Evolutionary conservation across 306 rosid species (phyloP).

Genomic region (Acacia confusa): DNA sequence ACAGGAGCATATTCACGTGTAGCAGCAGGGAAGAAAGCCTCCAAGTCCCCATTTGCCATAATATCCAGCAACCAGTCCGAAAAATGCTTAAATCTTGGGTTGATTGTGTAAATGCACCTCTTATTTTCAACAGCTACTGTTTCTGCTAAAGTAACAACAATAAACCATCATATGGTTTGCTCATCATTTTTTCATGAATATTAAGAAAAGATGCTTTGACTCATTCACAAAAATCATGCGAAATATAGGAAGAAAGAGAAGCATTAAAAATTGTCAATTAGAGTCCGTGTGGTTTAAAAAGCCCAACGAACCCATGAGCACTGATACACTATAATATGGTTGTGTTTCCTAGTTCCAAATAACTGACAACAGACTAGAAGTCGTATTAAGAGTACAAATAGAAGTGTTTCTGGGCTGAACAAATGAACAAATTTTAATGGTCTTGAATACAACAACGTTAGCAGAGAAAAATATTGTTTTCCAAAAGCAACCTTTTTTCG

Average conservation of each 20-base stretch:
- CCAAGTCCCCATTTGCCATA: constrained; percentile 89
- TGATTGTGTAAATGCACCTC: constrained; percentile 66
- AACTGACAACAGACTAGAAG: constrained; percentile 4
- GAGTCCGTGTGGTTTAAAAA: constrained; percentile 7
- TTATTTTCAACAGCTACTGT: constrained; percentile 54
- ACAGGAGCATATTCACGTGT: constrained; percentile 95
- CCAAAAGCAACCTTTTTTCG: neutral
- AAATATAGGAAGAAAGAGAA: neutral
- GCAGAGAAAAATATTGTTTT: neutral
- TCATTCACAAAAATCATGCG: constrained; percentile 4
- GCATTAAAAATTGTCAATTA: constrained; percentile 5
- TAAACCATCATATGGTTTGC: constrained; percentile 33
- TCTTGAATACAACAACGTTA: neutral
- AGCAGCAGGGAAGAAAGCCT: constrained; percentile 91
- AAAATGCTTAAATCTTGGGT: constrained; percentile 77
- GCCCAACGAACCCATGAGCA: constrained; percentile 11
- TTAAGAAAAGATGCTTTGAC: constrained; percentile 4
- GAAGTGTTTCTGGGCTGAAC: neutral
- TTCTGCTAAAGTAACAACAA: constrained; percentile 38
- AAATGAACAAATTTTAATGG: neutral
- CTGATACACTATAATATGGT: neutral
- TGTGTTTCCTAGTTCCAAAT: constrained; percentile 1
- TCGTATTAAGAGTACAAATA: constrained; percentile 19
- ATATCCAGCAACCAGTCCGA: constrained; percentile 92
- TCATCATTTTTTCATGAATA: constrained; percentile 16